phyloP scores from a whole-genome alignment of 768 basidiomycete species.

The Lactarius trivialis region DNA sequence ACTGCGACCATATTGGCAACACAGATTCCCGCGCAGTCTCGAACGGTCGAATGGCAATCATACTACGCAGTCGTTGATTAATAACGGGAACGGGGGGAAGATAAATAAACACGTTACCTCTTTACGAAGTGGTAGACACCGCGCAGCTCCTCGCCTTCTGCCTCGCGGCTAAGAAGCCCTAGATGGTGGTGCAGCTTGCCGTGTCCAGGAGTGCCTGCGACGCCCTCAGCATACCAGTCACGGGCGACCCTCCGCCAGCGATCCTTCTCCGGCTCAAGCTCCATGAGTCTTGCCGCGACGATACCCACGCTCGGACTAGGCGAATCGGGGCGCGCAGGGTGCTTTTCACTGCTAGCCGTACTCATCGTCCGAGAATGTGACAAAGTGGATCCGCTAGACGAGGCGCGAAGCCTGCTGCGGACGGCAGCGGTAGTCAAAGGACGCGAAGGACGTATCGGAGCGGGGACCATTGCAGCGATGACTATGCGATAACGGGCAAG shows the following conservation, averaged over 20 bases:
- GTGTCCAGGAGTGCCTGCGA: conserved; percentile 86
- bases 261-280: conserved; percentile 88
- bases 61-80: conserved; percentile 38
- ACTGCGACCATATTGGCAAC: conserved; percentile 77
- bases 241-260: conserved; percentile 84
- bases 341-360: conserved; percentile 13
- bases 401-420: conserved; percentile 29
- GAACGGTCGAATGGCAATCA: conserved; percentile 89
- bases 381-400: conserved; percentile 5
- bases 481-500: conserved; percentile 93
- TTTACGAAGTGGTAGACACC: conserved; percentile 92
- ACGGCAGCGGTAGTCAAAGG: conserved; percentile 54
- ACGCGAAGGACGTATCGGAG: conserved; percentile 32
- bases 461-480: conserved; percentile 78
- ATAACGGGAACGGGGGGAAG: background rate
- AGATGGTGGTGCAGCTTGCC: conserved; percentile 94
- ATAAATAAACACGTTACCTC: conserved; percentile 49
- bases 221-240: conserved; percentile 88
- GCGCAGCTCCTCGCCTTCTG: conserved; percentile 72
- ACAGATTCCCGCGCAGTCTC: conserved; percentile 84
- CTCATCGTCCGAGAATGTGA: conserved; percentile 20
- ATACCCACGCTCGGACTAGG: conserved; percentile 71
- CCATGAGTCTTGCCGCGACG: conserved; percentile 72
- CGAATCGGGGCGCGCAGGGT: conserved; percentile 28
- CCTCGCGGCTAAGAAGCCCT: conserved; percentile 80